A percentile compares a stretch with the other conserved stretches of the same genome.
These are phyloP conservation scores for Ramaria rubella DNA, from an alignment of 768 basidiomycete species.

Conservation along the genomic window DNA sequence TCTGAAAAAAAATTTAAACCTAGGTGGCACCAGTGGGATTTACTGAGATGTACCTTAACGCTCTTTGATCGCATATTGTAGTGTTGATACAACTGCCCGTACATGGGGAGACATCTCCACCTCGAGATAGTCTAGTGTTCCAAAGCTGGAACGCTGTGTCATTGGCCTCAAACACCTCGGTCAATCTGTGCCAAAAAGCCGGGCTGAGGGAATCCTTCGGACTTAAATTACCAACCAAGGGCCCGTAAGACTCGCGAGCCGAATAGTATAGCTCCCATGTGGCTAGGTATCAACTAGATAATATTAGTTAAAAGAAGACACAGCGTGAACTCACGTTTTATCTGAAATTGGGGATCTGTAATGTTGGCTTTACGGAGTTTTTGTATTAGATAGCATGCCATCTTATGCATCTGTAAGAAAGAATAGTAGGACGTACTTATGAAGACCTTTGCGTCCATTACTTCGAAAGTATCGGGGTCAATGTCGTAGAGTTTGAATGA, in stretches of 20 bases:
- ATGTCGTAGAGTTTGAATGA: slow-evolving; percentile 57
- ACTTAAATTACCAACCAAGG: slow-evolving; percentile 33
- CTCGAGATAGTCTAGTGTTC: slow-evolving; percentile 37
- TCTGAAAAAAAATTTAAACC: not conserved
- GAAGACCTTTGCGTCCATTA: slow-evolving; percentile 52
- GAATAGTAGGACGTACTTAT: slow-evolving; percentile 33
- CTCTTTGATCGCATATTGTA: slow-evolving; percentile 40
- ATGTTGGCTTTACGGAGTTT: slow-evolving; percentile 29
- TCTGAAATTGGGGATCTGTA: slow-evolving; percentile 39
- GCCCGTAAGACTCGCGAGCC: slow-evolving; percentile 45
- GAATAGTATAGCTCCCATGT: slow-evolving; percentile 52
- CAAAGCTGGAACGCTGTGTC: slow-evolving; percentile 41
- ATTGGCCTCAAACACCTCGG: slow-evolving; percentile 44
- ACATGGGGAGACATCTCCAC: slow-evolving; percentile 31
- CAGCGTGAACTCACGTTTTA: slow-evolving; percentile 32
- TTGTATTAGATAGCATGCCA: too few species aligned
- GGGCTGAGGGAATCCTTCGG: slow-evolving; percentile 37
- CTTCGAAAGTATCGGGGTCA: slow-evolving; percentile 59
- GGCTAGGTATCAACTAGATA: slow-evolving; percentile 25
- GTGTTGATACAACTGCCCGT: slow-evolving; percentile 30
- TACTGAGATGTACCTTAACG: slow-evolving; percentile 31
- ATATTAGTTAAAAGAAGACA: not conserved
- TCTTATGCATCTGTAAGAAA: not conserved
- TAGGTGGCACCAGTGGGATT: too few species aligned
- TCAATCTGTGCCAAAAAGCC: slow-evolving; percentile 56